Evolutionary conservation across 192 early-diverging fungal species (phyloP).

Genomic region (Gonapodya prolifera): DNA sequence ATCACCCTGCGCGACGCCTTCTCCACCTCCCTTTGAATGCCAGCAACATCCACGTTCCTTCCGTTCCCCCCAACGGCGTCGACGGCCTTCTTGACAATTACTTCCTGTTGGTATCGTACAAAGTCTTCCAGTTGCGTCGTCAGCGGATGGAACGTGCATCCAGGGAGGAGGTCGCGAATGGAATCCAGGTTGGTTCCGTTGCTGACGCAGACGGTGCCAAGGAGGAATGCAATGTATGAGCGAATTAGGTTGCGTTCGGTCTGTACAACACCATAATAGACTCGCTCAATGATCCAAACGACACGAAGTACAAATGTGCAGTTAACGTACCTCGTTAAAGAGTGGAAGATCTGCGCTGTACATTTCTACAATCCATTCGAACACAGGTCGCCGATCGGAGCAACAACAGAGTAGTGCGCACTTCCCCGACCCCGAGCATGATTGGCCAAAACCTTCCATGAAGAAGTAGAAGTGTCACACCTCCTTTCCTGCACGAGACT

Average conservation of each 20-base stretch:
- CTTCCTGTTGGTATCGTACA: neutral
- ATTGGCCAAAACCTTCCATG: neutral
- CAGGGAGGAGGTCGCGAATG: neutral
- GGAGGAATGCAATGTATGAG: neutral
- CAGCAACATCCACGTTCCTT: neutral
- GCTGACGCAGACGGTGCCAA: neutral
- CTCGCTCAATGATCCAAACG: too few species aligned
- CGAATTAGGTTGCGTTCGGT: neutral
- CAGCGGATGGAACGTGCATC: neutral
- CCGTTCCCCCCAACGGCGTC: neutral
- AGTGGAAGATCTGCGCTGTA: neutral
- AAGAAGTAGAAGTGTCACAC: neutral
- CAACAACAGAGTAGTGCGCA: neutral
- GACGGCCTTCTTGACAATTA: neutral
- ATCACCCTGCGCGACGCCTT: neutral
- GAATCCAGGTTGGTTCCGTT: neutral
- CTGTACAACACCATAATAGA: neutral
- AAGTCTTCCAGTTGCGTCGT: neutral
- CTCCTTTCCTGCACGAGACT: neutral
- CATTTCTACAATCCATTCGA: neutral
- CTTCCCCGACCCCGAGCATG: neutral
- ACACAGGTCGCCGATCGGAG: neutral
- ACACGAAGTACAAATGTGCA: too few species aligned
- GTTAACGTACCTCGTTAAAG: neutral
- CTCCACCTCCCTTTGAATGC: neutral